A percentile compares a stretch with the other conserved stretches of the same genome.
Evolutionary conservation across 129 eudicot genomes (phyloP).

Genomic region (Flaveria sonorensis): DNA sequence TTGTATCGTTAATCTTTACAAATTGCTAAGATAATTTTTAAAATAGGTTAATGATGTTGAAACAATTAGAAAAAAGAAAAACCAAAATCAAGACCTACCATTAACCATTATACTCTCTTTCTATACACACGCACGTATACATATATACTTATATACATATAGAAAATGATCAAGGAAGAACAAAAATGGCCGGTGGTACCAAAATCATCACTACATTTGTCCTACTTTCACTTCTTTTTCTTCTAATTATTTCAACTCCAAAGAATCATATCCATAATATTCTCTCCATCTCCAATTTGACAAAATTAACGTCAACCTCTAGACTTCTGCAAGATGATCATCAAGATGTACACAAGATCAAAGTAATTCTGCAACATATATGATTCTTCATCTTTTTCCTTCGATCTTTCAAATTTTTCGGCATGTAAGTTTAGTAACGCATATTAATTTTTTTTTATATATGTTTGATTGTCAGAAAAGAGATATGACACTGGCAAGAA

Average conservation of each 20-base stretch:
- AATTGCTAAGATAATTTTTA: not conserved
- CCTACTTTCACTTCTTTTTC: constrained; percentile 17
- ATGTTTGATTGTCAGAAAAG: constrained; percentile 14
- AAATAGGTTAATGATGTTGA: not conserved
- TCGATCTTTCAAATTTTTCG: not conserved
- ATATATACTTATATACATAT: not conserved
- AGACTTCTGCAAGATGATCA: constrained; percentile 29
- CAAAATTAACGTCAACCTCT: constrained; percentile 5
- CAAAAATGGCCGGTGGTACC: constrained; percentile 16
- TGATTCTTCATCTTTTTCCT: constrained; percentile 1
- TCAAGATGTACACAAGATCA: not conserved
- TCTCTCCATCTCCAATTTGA: not conserved
- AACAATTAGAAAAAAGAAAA: no score
- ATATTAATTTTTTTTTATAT: not conserved
- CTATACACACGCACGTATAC: not conserved
- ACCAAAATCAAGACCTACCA: no score
- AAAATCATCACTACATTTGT: constrained; percentile 15
- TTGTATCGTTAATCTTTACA: not conserved
- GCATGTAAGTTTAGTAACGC: not conserved
- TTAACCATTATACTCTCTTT: no score
- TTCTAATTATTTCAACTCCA: constrained; percentile 10
- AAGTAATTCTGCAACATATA: constrained; percentile 17
- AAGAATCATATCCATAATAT: constrained; percentile 1
- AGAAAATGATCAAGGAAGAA: constrained; percentile 1
- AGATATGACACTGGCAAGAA: constrained; percentile 16